Evolutionary conservation across 1,139 yeast species (phyloP), one percentile per base, ranked within the genome.

Genomic region (Candida sojae): DNA sequence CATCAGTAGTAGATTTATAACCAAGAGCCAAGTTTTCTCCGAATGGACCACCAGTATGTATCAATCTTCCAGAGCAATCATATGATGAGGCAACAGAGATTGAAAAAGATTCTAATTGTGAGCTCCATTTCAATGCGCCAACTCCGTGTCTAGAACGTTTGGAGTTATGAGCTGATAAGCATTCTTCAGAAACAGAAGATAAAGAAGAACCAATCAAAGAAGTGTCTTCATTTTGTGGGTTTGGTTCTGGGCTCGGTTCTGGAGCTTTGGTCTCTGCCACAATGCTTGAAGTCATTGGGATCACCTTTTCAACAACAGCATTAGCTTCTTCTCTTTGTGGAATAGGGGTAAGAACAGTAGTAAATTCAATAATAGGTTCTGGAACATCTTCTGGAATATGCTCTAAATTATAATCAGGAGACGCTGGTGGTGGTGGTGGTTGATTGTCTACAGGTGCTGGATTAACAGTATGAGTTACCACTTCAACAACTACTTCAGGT

Each of bases 1-100:
- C 87, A 39, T 78, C 83, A 11, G 77, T 69, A 21, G 67, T 72
- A 33, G 75, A 66, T 39, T 75, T 53, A 67, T 75, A 79, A 50
- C 97, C 97, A 47, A 80, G 71, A 43, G 95, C 96, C 63, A 91
- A 77, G 78, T 90, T 91, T 71, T 91, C 97, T 62, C 97, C 97
- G 70, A 83, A 86, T 46, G 76, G 71, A 48, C 92, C 92, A 48
- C 86, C 87, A 47, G 93, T 81, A 71, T 90, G 97, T 32, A 68
- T 68, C 64, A 90, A 80, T 17, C 62, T 56, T 50, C 88, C 87
- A 38, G 84, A 82, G 71, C 97, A 90, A 63, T 80, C 80, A 69
- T 84, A 87, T 36, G 67, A 58, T 63, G 79, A 77, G 36, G 92
- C 90, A 67, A 83, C 84, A 54, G 68, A 64, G 65, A 83, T 82